Evolutionary conservation across 306 rosid genomes (phyloP), one percentile per base, ranked within the genome.

Genomic region (Lotus japonicus): DNA sequence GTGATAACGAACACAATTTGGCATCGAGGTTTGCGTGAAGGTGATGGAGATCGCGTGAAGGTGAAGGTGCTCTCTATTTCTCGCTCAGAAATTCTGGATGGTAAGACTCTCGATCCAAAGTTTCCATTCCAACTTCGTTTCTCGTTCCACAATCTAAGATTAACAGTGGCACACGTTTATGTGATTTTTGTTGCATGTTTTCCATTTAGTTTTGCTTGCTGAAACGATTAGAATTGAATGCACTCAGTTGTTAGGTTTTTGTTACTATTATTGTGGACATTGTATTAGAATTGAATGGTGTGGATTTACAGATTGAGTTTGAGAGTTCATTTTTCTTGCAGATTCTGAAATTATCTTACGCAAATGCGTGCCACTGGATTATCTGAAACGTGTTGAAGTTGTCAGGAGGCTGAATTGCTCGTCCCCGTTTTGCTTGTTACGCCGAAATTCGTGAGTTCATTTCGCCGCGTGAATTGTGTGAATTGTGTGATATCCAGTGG

Each of bases 391-490:
- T 36, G 17, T 66, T 45, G 81, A 73, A 54, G 58, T 44, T 74
- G 45, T 62, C 51, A 68, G 77, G 76, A 81, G 72, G 58, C 72
- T 60, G 58, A 72, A 76, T 61, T 66, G 70, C 63, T 61, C 67
- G 73, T 68, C 59, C 57, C 78, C 79, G 5, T 67, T 13, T 58
- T 69, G 73, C 85, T 73, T 87, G 73, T 70, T 78, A 60, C 96
- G 69, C 39, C 80, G 57, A 28, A 80, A 84, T 59, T 80, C 66
- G 99, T 94, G 74, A 88, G 97, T 83, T 38, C 18, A 51, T 56
- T 33, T 38, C 36, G 12, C 7, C 43, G 2, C 68, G 3, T 54
- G 55, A n/a, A n/a, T 41, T 56, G 46, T 23, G 9, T 45, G 62
- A n/a, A 56, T 14, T 51, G n/a, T 23, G 7, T 45, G 66, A 56